phyloP scores from a whole-genome alignment of 2,329 filamentous ascomycete genomes.

The Alternaria longipes region DNA sequence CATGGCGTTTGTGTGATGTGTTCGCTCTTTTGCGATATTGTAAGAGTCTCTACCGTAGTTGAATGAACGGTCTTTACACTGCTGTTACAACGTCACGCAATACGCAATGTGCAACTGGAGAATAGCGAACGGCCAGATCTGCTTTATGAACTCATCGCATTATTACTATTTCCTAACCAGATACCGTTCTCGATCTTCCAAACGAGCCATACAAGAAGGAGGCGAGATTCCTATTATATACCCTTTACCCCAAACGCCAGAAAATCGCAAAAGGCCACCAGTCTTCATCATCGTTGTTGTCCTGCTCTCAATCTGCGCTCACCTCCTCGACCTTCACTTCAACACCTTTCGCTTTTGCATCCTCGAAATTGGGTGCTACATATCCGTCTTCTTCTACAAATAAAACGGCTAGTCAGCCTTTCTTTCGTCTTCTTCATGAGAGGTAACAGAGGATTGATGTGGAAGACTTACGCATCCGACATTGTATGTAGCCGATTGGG shows the following conservation, averaged over 20 bases:
- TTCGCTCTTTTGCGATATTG: constrained; percentile 6
- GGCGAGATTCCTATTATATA: not conserved
- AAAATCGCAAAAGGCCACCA: not conserved
- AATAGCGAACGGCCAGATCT: not conserved
- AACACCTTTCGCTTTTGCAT: not conserved
- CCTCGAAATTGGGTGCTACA: not conserved
- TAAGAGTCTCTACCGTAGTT: not conserved
- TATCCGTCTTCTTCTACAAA: constrained; percentile 7
- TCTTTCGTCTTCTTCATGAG: not conserved
- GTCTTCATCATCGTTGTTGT: not conserved
- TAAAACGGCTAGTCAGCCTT: not conserved
- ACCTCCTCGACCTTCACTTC: not conserved
- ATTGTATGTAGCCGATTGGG: constrained; percentile 36
- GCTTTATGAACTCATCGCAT: not conserved
- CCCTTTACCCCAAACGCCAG: not conserved
- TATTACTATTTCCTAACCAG: not conserved
- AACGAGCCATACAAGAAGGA: not conserved
- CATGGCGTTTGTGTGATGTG: constrained; percentile 18
- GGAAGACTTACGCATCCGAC: constrained; percentile 29
- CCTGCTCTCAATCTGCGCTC: not conserved
- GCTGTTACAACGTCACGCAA: not conserved
- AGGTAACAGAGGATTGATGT: not conserved
- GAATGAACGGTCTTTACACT: constrained; percentile 5
- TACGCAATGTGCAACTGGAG: not conserved
- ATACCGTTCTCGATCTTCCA: not conserved